A percentile compares a stretch with the other conserved stretches of the same genome.
phyloP scores from a whole-genome alignment of 495 filamentous ascomycete genomes.

The Paragyromitra xinjiangensis region DNA sequence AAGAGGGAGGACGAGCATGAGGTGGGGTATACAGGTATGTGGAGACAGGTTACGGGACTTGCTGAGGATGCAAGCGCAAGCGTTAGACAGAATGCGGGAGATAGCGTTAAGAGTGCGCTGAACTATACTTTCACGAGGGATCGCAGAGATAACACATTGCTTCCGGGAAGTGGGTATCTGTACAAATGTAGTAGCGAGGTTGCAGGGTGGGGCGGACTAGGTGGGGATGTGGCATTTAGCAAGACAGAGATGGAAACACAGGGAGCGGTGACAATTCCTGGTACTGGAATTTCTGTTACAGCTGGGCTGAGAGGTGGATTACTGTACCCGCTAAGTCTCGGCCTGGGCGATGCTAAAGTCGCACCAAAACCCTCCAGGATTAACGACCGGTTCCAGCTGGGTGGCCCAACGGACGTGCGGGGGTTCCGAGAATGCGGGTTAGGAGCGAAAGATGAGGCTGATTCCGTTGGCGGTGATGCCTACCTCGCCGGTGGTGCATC shows the following conservation, averaged over 20 bases:
- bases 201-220: constrained; percentile 83
- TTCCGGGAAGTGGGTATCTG: constrained; percentile 83
- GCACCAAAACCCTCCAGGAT: constrained; percentile 73
- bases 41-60: constrained; percentile 87
- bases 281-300: constrained; percentile 71
- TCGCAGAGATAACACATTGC: constrained; percentile 76
- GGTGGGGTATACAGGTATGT: constrained; percentile 78
- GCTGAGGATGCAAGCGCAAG: constrained; percentile 76
- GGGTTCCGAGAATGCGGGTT: constrained; percentile 90
- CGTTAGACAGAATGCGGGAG: constrained; percentile 84
- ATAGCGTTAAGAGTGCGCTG: constrained; percentile 86
- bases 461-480: constrained; percentile 89
- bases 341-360: constrained; percentile 64
- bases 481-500: constrained; percentile 88
- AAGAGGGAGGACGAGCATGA: constrained; percentile 69
- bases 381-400: constrained; percentile 94
- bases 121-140: constrained; percentile 83
- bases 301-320: constrained; percentile 75
- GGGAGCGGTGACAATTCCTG: constrained; percentile 72
- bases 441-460: constrained; percentile 82
- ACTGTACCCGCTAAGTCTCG: constrained; percentile 66
- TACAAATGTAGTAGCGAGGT: constrained; percentile 79
- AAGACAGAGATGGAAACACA: constrained; percentile 87
- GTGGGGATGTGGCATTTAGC: constrained; percentile 88
- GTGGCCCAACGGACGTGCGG: constrained; percentile 91